A percentile compares a stretch with the other conserved stretches of the same genome.
phyloP scores from a whole-genome alignment of 768 basidiomycete genomes.

The Psilocybe azurescens region DNA sequence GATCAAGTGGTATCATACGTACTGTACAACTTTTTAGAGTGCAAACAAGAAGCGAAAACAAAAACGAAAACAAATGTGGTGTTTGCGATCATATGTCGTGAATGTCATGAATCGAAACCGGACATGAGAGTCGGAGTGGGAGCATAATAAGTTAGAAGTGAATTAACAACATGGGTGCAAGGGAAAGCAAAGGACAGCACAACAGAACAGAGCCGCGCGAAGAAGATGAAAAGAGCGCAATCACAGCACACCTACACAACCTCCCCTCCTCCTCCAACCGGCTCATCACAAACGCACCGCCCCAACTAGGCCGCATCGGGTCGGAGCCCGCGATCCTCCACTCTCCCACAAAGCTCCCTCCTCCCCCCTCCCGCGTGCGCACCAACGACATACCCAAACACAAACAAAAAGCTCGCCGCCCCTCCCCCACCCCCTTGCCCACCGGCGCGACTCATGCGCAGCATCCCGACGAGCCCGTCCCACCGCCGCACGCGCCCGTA shows the following conservation, averaged over 20 bases:
- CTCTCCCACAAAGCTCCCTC: constrained; percentile 68
- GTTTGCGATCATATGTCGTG: too few relatives aligned
- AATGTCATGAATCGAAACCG: too few relatives aligned
- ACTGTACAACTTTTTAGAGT: too few relatives aligned
- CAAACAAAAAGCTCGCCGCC: constrained; percentile 45
- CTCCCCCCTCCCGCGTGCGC: constrained; percentile 24
- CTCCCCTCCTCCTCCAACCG: constrained; percentile 30
- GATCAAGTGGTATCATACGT: too few relatives aligned
- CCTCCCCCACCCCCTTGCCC: background rate
- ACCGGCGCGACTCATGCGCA: constrained; percentile 23
- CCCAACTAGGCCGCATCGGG: constrained; percentile 54
- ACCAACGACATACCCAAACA: constrained; percentile 75
- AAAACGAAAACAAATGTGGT: too few relatives aligned
- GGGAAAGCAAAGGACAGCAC: background rate
- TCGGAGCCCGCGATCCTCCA: constrained; percentile 63
- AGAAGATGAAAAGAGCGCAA: constrained; percentile 3
- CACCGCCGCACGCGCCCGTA: constrained; percentile 61
- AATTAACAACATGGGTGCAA: too few relatives aligned
- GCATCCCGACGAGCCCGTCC: constrained; percentile 63
- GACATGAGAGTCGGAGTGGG: too few relatives aligned
- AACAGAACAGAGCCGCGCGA: background rate
- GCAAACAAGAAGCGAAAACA: too few relatives aligned
- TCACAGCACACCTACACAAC: background rate
- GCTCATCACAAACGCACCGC: constrained; percentile 70
- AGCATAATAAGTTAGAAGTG: too few relatives aligned